phyloP scores from a whole-genome alignment of 1,284 basidiomycete species.

The Cystobasidiaceae sp. region DNA sequence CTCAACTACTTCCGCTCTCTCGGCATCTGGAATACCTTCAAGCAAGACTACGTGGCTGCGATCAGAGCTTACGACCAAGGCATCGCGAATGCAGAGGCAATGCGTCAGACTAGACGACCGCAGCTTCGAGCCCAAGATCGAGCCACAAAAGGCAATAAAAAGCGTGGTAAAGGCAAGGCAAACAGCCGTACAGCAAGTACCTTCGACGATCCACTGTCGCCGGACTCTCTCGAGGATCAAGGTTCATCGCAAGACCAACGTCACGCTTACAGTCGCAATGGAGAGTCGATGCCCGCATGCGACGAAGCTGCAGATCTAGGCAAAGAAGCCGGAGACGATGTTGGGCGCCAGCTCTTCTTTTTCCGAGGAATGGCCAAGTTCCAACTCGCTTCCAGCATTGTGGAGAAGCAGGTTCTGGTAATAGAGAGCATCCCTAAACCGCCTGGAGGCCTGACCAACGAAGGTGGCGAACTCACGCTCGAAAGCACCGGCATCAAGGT shows the following conservation, averaged over 20 bases:
- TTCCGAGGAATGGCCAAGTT: conserved; percentile 69
- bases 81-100: conserved; percentile 63
- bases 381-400: conserved; percentile 64
- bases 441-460: conserved; percentile 49
- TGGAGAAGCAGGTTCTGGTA: conserved; percentile 62
- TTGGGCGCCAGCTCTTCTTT: conserved; percentile 74
- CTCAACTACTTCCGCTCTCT: conserved; percentile 74
- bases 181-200: conserved; percentile 49
- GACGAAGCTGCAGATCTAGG: conserved; percentile 35
- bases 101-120: conserved; percentile 56
- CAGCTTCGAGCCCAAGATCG: too few relatives aligned
- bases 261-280: conserved; percentile 38
- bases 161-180: conserved; percentile 3
- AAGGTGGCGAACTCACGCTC: conserved; percentile 63
- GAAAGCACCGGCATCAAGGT: conserved; percentile 56
- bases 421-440: conserved; percentile 62
- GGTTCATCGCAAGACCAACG: conserved; percentile 53
- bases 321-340: conserved; percentile 36
- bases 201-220: background rate
- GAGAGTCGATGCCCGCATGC: conserved; percentile 56
- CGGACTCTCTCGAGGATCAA: conserved; percentile 39
- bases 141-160: too few relatives aligned
- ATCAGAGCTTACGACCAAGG: conserved; percentile 69
- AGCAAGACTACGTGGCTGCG: conserved; percentile 67
- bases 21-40: conserved; percentile 74